Conservation (phyloP, 768 basidiomycete species). For the Mycena vitilis region DNA sequence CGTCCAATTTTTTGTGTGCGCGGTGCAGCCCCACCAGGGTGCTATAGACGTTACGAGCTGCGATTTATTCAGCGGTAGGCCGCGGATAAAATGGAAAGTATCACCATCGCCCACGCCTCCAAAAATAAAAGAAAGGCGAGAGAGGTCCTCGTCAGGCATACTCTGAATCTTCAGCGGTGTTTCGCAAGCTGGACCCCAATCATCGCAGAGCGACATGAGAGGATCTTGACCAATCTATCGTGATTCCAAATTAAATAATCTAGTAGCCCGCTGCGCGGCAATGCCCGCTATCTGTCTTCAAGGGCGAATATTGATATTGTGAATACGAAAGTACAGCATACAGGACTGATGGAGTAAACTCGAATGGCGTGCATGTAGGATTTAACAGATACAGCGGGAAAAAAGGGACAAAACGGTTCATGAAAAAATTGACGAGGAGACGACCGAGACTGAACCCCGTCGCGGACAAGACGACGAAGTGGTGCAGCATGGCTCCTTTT, state of each 20-base stretch:
- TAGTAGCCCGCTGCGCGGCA: too few relatives aligned
- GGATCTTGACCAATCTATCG: constrained; percentile 23
- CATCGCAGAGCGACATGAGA: constrained; percentile 22
- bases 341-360: too few relatives aligned
- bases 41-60: constrained; percentile 24
- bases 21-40: constrained; percentile 24
- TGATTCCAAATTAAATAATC: not conserved
- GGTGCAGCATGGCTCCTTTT: too few relatives aligned
- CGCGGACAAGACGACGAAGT: too few relatives aligned
- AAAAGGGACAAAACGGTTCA: too few relatives aligned
- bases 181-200: constrained; percentile 11
- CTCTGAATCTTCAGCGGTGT: not conserved
- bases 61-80: not conserved
- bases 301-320: too few relatives aligned
- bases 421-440: too few relatives aligned
- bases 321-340: too few relatives aligned
- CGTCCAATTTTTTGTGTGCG: constrained; percentile 12
- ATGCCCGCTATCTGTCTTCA: too few relatives aligned
- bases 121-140: constrained; percentile 14
- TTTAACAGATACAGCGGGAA: too few relatives aligned
- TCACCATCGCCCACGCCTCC: constrained; percentile 25
- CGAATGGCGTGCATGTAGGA: too few relatives aligned
- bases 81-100: not conserved
- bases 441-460: too few relatives aligned
- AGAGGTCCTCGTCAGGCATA: constrained; percentile 2